phyloP scores from a whole-genome alignment of 345 rosid species.

The Theobroma cacao region DNA sequence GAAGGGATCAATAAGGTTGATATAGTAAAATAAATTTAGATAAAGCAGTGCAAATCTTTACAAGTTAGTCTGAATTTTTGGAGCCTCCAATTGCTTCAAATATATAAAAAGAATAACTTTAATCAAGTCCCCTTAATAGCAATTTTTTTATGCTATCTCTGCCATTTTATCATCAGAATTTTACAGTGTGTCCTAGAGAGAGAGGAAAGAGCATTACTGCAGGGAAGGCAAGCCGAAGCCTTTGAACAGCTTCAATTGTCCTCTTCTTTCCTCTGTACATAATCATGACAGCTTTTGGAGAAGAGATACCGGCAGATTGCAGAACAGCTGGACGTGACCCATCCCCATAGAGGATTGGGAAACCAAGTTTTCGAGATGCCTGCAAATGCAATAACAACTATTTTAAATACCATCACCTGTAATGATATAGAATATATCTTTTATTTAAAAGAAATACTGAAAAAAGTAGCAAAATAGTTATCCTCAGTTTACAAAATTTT shows the following conservation, averaged over 20 bases:
- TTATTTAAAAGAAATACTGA: background rate
- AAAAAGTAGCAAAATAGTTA: background rate
- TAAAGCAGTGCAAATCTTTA: background rate
- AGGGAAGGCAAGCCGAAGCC: conserved; percentile 92
- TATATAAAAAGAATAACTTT: no score
- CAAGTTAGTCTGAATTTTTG: background rate
- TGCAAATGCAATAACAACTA: conserved; percentile 22
- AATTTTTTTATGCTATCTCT: background rate
- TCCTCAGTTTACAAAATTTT: background rate
- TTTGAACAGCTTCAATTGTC: conserved; percentile 77
- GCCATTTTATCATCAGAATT: background rate
- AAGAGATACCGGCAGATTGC: conserved; percentile 80
- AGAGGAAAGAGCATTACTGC: conserved; percentile 35
- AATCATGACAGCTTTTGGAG: conserved; percentile 92
- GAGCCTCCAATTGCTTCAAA: no score
- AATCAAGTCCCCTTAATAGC: background rate
- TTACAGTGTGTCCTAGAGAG: conserved; percentile 1
- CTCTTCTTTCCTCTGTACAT: conserved; percentile 83
- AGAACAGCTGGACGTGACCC: conserved; percentile 85
- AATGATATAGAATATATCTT: background rate
- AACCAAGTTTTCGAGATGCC: conserved; percentile 84
- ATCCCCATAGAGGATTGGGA: conserved; percentile 85
- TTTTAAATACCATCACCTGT: background rate
- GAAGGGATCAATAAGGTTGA: background rate
- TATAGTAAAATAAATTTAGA: background rate